Evolutionary conservation across 1,139 yeast species (phyloP), one percentile per base, ranked within the genome.

Genomic region (Yarrowia galli): DNA sequence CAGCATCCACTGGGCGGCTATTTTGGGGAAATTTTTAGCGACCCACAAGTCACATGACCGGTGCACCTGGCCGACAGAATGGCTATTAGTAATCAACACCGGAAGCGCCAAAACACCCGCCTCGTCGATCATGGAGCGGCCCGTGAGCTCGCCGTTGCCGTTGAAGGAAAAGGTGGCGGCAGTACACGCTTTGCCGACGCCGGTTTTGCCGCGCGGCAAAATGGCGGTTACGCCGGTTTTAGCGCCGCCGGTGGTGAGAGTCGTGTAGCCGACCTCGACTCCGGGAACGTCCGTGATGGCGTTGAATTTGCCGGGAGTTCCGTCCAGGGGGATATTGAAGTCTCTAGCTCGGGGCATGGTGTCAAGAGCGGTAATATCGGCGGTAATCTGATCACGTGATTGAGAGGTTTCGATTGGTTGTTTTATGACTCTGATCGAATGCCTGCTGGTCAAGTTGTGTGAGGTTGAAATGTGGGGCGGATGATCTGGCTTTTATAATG

Each of bases 201-300:
- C 51, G 6, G 18, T 20, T 25, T 58, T 42, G 16, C 64, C 64
- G 16, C 64, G 51, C 12, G 64, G 64, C 22, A 58, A 12, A 20
- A 58, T 58, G 16, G 64, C 64, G 2, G 64, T 58, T 2, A 58
- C 64, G 1, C 64, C 64, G 12, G 64, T 58, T 16, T 32, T 42
- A 10, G 64, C 51, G 40, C 51, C 51, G 6, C 32, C 38, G 4
- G 32, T 5, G n/a, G 35, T 23, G 12, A 58, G 49, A 4, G 64
- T 58, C 2, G 64, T 43, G 51, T 28, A 58, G 3, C 64, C 64
- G 5, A 58, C 64, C 7, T 43, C 32, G 10, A 58, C 64, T 3
- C 64, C 64, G 1, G 51, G 51, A 3, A 58, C 64, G 42, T 58
- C 64, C 7, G 64, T 58, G 51, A 58, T 58, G 64, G 64, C 51